A percentile compares a stretch with the other conserved stretches of the same genome.
These are phyloP conservation scores for Croton setiger DNA, from an alignment of 441 rosid genomes.

Conservation along the genomic window DNA sequence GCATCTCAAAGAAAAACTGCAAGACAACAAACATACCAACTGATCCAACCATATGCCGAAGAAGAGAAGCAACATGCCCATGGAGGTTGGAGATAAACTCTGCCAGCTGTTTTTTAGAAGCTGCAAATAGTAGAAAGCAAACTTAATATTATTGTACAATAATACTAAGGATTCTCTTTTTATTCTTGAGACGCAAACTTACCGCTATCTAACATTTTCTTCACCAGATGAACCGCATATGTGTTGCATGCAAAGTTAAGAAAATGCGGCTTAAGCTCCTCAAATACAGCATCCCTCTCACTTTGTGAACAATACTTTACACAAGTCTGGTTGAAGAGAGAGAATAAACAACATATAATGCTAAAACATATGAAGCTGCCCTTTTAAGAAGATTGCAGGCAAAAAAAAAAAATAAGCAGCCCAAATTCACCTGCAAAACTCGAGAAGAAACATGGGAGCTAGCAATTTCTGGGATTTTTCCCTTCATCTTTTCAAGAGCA, in stretches of 20 bases:
- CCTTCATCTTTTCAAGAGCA: conserved; percentile 81
- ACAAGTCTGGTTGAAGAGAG: conserved; percentile 50
- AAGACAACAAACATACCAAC: conserved; percentile 51
- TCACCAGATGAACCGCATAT: conserved; percentile 72
- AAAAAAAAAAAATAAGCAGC: neutral
- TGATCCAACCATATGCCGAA: conserved; percentile 91
- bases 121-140: conserved; percentile 36
- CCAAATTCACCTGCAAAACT: conserved; percentile 70
- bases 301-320: conserved; percentile 69
- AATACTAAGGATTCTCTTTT: neutral
- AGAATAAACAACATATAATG: neutral
- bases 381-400: neutral
- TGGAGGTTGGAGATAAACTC: conserved; percentile 68
- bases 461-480: conserved; percentile 87
- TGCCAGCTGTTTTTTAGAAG: conserved; percentile 70
- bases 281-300: conserved; percentile 69
- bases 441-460: conserved; percentile 85
- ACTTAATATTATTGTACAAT: neutral
- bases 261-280: conserved; percentile 81
- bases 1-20: neutral
- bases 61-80: conserved; percentile 80
- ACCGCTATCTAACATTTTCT: conserved; percentile 88
- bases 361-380: neutral
- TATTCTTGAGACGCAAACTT: conserved; percentile 22
- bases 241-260: conserved; percentile 58